Percentiles rank a stretch among this genome's conserved stretches.
Evolutionary conservation across 257 asterid genomes (phyloP).

Genomic region (Solanum neorickii): DNA sequence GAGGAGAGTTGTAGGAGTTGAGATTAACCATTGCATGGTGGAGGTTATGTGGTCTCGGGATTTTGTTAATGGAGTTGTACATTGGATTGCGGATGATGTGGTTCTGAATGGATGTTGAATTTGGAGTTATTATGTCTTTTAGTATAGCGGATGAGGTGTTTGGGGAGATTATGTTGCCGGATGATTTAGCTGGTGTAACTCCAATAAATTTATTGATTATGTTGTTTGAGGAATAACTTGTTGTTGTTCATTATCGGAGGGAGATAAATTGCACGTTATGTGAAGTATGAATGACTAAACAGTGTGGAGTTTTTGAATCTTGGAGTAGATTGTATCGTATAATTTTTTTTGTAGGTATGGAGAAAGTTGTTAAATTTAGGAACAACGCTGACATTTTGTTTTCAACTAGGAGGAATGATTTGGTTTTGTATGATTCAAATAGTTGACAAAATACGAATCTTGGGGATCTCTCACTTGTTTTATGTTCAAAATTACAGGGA

Average conservation of each 20-base stretch:
- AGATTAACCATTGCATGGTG: constrained; percentile 9
- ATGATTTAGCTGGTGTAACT: background rate
- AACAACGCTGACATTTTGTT: too few relatives aligned
- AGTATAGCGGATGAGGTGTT: background rate
- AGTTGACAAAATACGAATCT: too few relatives aligned
- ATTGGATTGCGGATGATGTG: constrained; percentile 34
- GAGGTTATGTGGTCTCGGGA: constrained; percentile 30
- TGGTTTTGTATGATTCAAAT: too few relatives aligned
- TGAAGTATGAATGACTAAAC: background rate
- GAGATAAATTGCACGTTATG: background rate
- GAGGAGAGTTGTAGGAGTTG: constrained; percentile 14
- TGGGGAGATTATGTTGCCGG: background rate
- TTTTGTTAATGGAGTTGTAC: constrained; percentile 28
- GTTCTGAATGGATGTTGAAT: background rate
- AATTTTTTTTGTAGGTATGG: too few relatives aligned
- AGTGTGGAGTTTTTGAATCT: background rate
- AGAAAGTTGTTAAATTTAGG: too few relatives aligned
- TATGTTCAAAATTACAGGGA: too few relatives aligned
- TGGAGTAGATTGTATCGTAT: background rate
- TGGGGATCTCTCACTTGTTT: background rate
- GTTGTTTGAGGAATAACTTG: background rate
- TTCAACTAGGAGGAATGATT: too few relatives aligned
- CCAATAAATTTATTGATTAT: background rate
- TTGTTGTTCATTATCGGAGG: background rate
- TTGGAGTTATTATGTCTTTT: constrained; percentile 11